Base-by-base conservation (phyloP, 371 early-diverging fungal species). In the Mucor saturninus region DNA sequence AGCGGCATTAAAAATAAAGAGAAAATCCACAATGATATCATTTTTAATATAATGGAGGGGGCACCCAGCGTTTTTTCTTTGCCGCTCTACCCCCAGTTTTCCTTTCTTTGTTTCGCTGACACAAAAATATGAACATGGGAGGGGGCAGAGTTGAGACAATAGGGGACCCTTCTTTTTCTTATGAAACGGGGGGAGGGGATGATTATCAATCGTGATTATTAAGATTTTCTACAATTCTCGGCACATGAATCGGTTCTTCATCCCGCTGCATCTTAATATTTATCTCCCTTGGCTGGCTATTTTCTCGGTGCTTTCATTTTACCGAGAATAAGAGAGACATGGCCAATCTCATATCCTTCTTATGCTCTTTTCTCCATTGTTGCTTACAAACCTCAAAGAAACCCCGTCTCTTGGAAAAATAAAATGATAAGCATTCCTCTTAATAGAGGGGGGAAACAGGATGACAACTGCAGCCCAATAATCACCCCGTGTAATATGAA, bases 221-320 rank as follows among this genome's bases (percentile, higher is more conserved):
- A 46, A 6, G 10, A 42, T 21, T 21, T 21, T 21, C 21, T 46
- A 9, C 26, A 26, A n/a, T 5, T 4, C 9, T 4, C 5, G n/a
- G 4, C 48, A 46, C 7, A 26, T 46, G 26, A 21, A 26, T 26
- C 14, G n/a, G 43, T 21, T 21, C 1, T 21, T 21, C 21, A 21
- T 21, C 21, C 21, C 21, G n/a, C 43, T 42, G 43, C n/a, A 42
- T 42, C 43, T 42, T 11, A 42, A 42, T 4, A 10, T 30, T 30
- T 49, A 4, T 49, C 13, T 49, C 21, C 9, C 30, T 29, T 49
- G 21, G 21, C 21, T 21, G 21, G 21, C 21, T 49, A 8, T 49
- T 30, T 21, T 50, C 3, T 53, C 53, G 53, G 53, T 53, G 4
- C n/a, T 53, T 53, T 37, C 37, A 15, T 37, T 53, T n/a, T 32